A percentile compares a stretch with the other conserved stretches of the same genome.
Evolutionary conservation across 164 flowering plant genomes (phyloP).

Genomic region (Nymphaea colorata): DNA sequence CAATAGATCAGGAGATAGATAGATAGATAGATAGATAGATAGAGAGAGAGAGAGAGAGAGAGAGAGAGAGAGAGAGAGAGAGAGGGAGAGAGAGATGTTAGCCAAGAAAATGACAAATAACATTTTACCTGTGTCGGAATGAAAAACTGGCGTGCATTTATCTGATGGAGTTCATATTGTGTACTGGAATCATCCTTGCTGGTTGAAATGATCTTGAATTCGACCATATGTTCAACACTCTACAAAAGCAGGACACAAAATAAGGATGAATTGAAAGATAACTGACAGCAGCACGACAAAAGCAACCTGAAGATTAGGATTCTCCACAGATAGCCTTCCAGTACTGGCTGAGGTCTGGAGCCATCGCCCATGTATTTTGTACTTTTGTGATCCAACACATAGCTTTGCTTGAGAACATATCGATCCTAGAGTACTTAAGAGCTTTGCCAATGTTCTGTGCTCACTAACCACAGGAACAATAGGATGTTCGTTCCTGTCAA

Average conservation of each 20-base stretch:
- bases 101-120: not conserved
- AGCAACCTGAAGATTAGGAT: conserved; percentile 94
- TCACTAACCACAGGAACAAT: conserved; percentile 76
- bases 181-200: conserved; percentile 13
- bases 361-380: conserved; percentile 90
- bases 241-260: conserved; percentile 12
- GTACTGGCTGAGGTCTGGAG: conserved; percentile 97
- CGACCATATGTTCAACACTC: conserved; percentile 88
- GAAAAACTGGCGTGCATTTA: conserved; percentile 86
- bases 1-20: no score
- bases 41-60: no score
- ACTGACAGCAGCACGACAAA: not conserved
- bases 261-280: not conserved
- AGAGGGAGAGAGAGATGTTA: no score
- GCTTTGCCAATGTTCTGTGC: conserved; percentile 84
- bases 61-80: no score
- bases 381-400: conserved; percentile 52
- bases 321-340: conserved; percentile 96
- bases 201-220: conserved; percentile 33
- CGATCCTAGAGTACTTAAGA: conserved; percentile 83
- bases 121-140: conserved; percentile 67
- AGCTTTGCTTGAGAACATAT: conserved; percentile 73
- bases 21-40: no score
- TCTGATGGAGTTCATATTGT: conserved; percentile 22
- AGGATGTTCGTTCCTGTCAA: conserved; percentile 83